phyloP scores from a whole-genome alignment of 2,329 filamentous ascomycete genomes.

The Beauveria brongniartii region DNA sequence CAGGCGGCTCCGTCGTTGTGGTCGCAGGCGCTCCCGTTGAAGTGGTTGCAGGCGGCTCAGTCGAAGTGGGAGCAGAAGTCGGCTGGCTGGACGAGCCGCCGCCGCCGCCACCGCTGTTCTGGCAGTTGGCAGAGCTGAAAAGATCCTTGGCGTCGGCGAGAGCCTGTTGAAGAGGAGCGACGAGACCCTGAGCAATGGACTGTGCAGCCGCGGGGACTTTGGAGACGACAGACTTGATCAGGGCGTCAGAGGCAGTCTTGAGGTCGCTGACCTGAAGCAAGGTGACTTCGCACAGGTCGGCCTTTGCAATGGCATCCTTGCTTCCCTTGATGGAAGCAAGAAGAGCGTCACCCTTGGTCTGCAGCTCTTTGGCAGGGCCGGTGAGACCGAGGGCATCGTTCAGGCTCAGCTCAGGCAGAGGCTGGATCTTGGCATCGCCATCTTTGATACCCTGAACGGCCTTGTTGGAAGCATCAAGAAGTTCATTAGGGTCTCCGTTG shows the following conservation, averaged over 20 bases:
- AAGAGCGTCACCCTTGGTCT: conserved; percentile 19
- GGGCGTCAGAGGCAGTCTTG: conserved; percentile 18
- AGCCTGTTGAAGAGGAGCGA: conserved; percentile 17
- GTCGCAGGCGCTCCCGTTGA: neutral
- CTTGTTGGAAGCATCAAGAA: conserved; percentile 17
- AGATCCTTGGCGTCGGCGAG: conserved; percentile 17
- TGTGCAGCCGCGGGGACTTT: conserved; percentile 24
- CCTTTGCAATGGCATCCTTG: conserved; percentile 21
- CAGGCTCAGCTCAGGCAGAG: conserved; percentile 12
- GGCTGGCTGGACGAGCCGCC: neutral
- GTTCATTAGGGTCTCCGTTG: conserved; percentile 15
- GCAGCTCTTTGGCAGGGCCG: conserved; percentile 16
- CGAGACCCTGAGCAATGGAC: conserved; percentile 20
- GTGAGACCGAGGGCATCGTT: conserved; percentile 15
- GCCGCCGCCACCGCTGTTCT: conserved; percentile 14
- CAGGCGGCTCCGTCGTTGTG: neutral
- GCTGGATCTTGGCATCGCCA: conserved; percentile 14
- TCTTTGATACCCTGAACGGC: conserved; percentile 16
- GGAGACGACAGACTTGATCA: conserved; percentile 22
- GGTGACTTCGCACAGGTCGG: conserved; percentile 20
- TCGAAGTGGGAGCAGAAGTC: neutral
- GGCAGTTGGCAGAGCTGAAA: conserved; percentile 24
- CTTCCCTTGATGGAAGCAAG: conserved; percentile 19
- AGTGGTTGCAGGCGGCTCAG: neutral
- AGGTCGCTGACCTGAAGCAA: conserved; percentile 19